Evolutionary conservation across 768 basidiomycete species (phyloP).

Genomic region (Strobilomyces echinocephalus): DNA sequence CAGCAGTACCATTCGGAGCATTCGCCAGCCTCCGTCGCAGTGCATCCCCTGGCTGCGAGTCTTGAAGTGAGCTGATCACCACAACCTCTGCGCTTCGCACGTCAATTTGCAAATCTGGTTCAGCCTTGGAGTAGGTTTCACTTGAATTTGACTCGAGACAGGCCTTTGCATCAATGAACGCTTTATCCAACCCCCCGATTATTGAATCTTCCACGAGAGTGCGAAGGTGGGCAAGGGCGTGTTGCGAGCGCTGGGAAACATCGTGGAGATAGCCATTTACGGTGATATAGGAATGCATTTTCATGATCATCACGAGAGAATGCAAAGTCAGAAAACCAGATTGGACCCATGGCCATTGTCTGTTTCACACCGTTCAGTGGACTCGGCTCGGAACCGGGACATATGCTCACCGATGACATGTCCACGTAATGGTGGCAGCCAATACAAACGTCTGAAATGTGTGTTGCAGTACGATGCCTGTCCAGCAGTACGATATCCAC

Average conservation of each 20-base stretch:
- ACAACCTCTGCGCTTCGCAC: conserved; percentile 46
- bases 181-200: conserved; percentile 66
- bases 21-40: conserved; percentile 56
- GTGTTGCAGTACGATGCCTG: conserved; percentile 78
- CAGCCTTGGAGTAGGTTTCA: conserved; percentile 16
- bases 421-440: conserved; percentile 78
- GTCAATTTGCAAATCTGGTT: conserved; percentile 24
- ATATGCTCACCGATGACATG: conserved; percentile 65
- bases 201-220: conserved; percentile 36
- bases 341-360: conserved; percentile 98
- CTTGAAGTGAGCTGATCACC: conserved; percentile 46
- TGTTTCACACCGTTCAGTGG: conserved; percentile 22
- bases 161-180: conserved; percentile 46
- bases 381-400: neutral
- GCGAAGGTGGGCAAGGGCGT: conserved; percentile 42
- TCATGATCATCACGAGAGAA: conserved; percentile 88
- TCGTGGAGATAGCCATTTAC: conserved; percentile 80
- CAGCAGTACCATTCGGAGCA: conserved; percentile 17
- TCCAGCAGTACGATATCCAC: conserved; percentile 78
- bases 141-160: conserved; percentile 29
- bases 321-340: conserved; percentile 87
- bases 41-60: conserved; percentile 45
- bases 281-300: conserved; percentile 92
- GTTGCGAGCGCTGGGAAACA: conserved; percentile 43
- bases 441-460: conserved; percentile 69